These are phyloP conservation scores for Conringia planisiliqua DNA, from an alignment of 345 rosid species.

Conservation along the genomic window DNA sequence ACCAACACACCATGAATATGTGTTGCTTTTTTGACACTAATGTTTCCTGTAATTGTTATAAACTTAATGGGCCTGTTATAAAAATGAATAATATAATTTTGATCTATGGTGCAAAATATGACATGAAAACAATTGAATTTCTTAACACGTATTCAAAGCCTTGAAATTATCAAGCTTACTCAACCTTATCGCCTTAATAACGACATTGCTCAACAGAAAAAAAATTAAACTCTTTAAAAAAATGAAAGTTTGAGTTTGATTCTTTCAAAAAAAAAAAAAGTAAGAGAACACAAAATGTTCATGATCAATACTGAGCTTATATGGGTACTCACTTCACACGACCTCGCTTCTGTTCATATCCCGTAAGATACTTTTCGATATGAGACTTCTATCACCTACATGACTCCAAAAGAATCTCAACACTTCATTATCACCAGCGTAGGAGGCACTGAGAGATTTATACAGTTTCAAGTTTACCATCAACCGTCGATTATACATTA, in stretches of 20 bases:
- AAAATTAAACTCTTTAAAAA: not conserved
- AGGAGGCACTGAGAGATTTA: conserved; percentile 57
- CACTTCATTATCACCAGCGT: conserved; percentile 44
- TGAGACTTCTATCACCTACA: conserved; percentile 55
- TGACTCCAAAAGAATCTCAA: conserved; percentile 73
- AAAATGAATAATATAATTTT: too few species aligned
- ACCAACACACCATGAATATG: too few species aligned
- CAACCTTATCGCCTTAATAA: not conserved
- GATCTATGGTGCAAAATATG: too few species aligned
- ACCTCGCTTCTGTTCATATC: conserved; percentile 39
- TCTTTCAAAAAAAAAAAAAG: too few species aligned
- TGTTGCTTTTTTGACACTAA: too few species aligned
- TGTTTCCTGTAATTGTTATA: too few species aligned
- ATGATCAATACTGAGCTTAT: conserved; percentile 8
- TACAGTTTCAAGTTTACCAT: conserved; percentile 70
- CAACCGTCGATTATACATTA: conserved; percentile 72
- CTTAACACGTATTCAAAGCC: not conserved
- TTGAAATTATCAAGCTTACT: not conserved
- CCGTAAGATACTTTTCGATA: conserved; percentile 59
- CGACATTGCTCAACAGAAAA: not conserved
- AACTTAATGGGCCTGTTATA: too few species aligned
- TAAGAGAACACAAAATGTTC: too few species aligned
- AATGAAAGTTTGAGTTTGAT: not conserved
- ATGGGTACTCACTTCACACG: conserved; percentile 1
- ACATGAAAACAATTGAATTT: too few species aligned